Base-by-base conservation (phyloP, 768 basidiomycete species). In the Lentinula detonsa region DNA sequence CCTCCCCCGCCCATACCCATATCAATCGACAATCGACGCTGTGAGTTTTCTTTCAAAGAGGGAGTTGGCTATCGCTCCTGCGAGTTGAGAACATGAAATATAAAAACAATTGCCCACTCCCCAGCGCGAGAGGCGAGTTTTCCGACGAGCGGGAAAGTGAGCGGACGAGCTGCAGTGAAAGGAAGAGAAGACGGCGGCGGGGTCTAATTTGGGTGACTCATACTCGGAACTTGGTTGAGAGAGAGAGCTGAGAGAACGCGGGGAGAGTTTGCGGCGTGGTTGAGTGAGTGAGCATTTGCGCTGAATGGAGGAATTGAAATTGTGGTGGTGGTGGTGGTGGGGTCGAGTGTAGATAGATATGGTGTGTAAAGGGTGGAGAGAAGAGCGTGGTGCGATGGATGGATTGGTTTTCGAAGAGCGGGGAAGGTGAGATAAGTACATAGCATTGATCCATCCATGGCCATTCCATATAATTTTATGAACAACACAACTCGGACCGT, bases 361-460 rank as follows among this genome's bases (percentile, higher is more conserved):
- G 2, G 79, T 77, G 45, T 76, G 79, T 11, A 91, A 74, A 59
- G 81, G 80, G 11, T 78, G 78, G 74, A 91, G 83, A 1, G 90
- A 86, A 0, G 88, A 87, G 3, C 85, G 23, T 85, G 84, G 87
- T 70, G 85, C 87, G 77, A 91, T 90, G 0, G 90, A 88, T 4
- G 86, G 81, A 88, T 85, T 10, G 91, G 74, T 31, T 77, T 76
- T 5, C 81, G 78, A 3, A 88, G 75, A 23, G 76, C 86, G 1
- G 88, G 88, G 13, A 90, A 76, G 9, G 43, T 35, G 1, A 45
- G 23, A 45, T 23, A n/a, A 4, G 54, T 9, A n/a, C n/a, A n/a
- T n/a, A 48, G 71, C 63, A 67, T 70, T 3, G 75, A 88, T 89
- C n/a, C 16, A 90, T 76, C 90, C 90, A 92, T 6, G 82, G 78